These are phyloP conservation scores for Agaricus blazei DNA, from an alignment of 768 basidiomycete genomes.

Conservation along the genomic window DNA sequence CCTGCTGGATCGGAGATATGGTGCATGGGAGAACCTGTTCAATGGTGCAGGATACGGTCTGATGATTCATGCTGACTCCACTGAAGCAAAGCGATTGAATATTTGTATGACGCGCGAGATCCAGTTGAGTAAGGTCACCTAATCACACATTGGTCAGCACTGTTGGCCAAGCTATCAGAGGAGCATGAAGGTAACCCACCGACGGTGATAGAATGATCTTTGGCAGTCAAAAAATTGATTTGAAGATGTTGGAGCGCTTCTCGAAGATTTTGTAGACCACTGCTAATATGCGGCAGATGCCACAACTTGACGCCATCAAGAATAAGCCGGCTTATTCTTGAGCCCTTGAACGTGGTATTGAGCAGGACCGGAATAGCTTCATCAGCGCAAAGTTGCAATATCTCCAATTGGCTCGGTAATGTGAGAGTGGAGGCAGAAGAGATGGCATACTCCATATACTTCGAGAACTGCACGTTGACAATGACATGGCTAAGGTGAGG, in stretches of 20 bases:
- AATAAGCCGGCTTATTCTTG: conserved; percentile 2
- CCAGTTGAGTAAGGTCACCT: conserved; percentile 1
- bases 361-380: conserved; percentile 23
- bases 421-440: conserved; percentile 11
- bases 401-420: conserved; percentile 16
- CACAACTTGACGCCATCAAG: conserved; percentile 6
- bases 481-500: conserved; percentile 19
- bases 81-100: background rate
- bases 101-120: background rate
- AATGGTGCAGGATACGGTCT: background rate
- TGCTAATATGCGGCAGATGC: conserved; percentile 1
- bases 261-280: background rate
- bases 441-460: conserved; percentile 21
- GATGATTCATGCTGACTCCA: background rate
- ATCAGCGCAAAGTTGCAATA: conserved; percentile 15
- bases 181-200: background rate
- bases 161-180: background rate
- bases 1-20: background rate
- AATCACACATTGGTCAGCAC: background rate
- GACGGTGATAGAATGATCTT: background rate
- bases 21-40: background rate
- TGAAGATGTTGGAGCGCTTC: background rate
- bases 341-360: conserved; percentile 6
- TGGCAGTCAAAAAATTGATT: background rate
- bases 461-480: conserved; percentile 22